phyloP scores from a whole-genome alignment of 2,329 filamentous ascomycete species.

The Neonectria hederae region DNA sequence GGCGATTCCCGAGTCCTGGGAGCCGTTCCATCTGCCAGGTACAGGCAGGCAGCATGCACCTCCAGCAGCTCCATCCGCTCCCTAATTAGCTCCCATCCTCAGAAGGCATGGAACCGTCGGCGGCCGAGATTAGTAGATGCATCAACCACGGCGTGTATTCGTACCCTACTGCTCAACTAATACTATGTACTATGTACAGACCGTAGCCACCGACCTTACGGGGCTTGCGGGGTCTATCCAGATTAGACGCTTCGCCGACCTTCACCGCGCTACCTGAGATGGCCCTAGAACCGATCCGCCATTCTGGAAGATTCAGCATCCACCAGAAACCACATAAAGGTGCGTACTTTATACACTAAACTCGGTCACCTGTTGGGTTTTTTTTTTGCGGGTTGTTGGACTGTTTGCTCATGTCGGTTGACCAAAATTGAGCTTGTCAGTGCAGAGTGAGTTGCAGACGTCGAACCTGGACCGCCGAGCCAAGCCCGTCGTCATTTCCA shows the following conservation, averaged over 20 bases:
- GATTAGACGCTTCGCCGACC: slow-evolving; percentile 10
- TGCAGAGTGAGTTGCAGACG: background rate
- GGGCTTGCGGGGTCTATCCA: slow-evolving; percentile 1
- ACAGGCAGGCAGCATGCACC: slow-evolving; percentile 10
- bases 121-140: background rate
- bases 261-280: slow-evolving; percentile 3
- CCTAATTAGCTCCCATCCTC: background rate
- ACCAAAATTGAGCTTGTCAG: background rate
- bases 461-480: slow-evolving; percentile 5
- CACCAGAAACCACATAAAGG: slow-evolving; percentile 1
- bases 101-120: background rate
- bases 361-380: slow-evolving; percentile 11
- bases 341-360: slow-evolving; percentile 3
- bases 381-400: slow-evolving; percentile 1
- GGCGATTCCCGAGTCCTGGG: slow-evolving; percentile 7
- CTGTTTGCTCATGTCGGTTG: slow-evolving; percentile 10
- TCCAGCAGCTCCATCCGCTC: background rate
- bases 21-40: slow-evolving; percentile 12
- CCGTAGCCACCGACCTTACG: background rate
- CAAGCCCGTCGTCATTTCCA: slow-evolving; percentile 20
- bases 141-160: too few relatives aligned
- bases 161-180: too few relatives aligned
- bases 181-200: too few relatives aligned
- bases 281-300: slow-evolving; percentile 22
- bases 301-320: slow-evolving; percentile 22